Evolutionary conservation across 2,329 filamentous ascomycete genomes (phyloP), one percentile per base, ranked within the genome.

Genomic region (Stagonosporopsis vannaccii): DNA sequence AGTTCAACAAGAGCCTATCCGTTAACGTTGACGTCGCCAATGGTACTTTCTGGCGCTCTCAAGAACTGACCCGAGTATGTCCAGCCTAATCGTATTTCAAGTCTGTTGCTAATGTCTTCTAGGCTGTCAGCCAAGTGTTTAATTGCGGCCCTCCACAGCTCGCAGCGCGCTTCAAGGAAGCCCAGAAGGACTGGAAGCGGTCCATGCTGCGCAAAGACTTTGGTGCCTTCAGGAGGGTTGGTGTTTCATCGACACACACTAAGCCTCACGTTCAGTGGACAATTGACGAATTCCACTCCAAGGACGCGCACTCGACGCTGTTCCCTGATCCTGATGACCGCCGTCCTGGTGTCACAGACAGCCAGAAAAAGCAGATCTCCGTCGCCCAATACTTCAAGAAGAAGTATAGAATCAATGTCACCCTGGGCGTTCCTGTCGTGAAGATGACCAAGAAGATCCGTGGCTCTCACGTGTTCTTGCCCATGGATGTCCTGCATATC

Each of bases 21-120:
- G 80, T 99, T 71, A 98, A 97, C 66, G 87, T 96, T 11, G 94
- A 99, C 68, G 90, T 97, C 26, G 89, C 93, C 53, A 97, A 98
- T 71, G 90, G 91, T 0, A 90, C 90, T 12, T 99, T 99, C 78
- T 98, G 91, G 89, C 82, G 80, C 33, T 57, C 75, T 1, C 68
- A 73, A 35, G 61, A 63, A 20, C 65, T 76, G 7, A 59, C 57
- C n/a, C 72, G 75, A 26, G 73, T 76, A 36, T 57, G 46, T 46
- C 15, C 13, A 7, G 1, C 19, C 15, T 4, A 2, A 1, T 22
- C 23, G 4, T 9, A n/a, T 6, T 44, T n/a, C 9, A 20, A 22
- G 19, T 13, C 6, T 19, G 3, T 28, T 19, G 28, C 53, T 56
- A 9, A 56, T 15, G 5, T 20, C n/a, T 2, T 22, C 12, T 15